These are phyloP conservation scores for Euphrasia arctica DNA, from an alignment of 305 asterid genomes.

Conservation along the genomic window DNA sequence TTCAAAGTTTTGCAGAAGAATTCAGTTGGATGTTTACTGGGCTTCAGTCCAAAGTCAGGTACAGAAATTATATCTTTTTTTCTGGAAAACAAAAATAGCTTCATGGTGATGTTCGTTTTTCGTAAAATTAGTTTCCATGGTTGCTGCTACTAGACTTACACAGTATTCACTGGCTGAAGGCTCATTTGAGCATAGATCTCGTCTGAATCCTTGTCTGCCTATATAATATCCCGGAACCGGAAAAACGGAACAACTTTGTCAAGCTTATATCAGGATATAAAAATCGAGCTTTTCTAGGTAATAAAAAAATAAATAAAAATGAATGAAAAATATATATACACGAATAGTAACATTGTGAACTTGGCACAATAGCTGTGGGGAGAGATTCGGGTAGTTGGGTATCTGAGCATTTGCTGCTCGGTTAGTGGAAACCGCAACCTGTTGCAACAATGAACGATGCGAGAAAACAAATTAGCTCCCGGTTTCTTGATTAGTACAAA, in stretches of 20 bases:
- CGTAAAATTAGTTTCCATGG: no score
- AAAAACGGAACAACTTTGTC: background rate
- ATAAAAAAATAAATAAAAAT: background rate
- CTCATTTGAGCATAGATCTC: constrained; percentile 88
- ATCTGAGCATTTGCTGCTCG: constrained; percentile 69
- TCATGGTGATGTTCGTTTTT: background rate
- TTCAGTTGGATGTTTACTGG: constrained; percentile 75
- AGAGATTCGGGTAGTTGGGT: constrained; percentile 72
- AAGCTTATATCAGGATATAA: background rate
- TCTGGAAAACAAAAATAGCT: constrained; percentile 35
- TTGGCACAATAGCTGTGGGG: constrained; percentile 73
- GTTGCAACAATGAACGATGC: constrained; percentile 15
- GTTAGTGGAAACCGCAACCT: constrained; percentile 85
- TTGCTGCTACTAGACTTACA: constrained; percentile 28
- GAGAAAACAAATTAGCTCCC: no score
- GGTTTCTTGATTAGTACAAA: no score
- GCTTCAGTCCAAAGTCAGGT: constrained; percentile 66
- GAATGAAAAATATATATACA: constrained; percentile 34
- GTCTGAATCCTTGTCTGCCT: constrained; percentile 89
- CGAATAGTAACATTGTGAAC: constrained; percentile 79
- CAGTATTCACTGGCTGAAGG: constrained; percentile 81
- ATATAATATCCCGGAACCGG: background rate
- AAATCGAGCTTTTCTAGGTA: background rate
- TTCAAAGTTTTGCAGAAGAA: constrained; percentile 84
- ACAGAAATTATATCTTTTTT: constrained; percentile 65